phyloP scores from a whole-genome alignment of 495 filamentous ascomycete species.

The Penicillium parvum region DNA sequence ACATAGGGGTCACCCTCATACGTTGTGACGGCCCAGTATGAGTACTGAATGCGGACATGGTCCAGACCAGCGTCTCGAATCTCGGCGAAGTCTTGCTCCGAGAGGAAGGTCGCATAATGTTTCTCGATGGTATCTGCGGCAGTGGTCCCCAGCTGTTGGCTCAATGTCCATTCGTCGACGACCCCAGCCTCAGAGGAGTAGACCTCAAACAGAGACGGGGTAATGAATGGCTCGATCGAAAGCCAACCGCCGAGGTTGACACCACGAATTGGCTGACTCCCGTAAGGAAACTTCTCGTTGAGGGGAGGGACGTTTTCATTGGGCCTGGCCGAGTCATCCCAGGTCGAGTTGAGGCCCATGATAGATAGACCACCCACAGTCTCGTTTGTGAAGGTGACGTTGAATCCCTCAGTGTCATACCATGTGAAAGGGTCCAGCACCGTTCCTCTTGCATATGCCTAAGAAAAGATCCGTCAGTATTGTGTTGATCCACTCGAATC shows the following conservation, averaged over 20 bases:
- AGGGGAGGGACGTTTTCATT: slow-evolving; percentile 79
- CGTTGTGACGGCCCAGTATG: slow-evolving; percentile 89
- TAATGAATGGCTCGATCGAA: slow-evolving; percentile 90
- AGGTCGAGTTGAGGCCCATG: slow-evolving; percentile 84
- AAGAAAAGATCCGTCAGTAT: background rate
- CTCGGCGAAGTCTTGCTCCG: slow-evolving; percentile 73
- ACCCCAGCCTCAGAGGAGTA: slow-evolving; percentile 61
- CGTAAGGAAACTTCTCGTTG: slow-evolving; percentile 66
- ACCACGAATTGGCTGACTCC: slow-evolving; percentile 72
- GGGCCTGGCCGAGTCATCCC: slow-evolving; percentile 76
- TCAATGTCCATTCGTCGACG: slow-evolving; percentile 86
- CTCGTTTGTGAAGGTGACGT: slow-evolving; percentile 84
- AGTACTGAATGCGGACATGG: slow-evolving; percentile 90
- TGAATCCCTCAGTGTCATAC: slow-evolving; percentile 89
- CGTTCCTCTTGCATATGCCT: slow-evolving; percentile 61
- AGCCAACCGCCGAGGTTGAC: slow-evolving; percentile 97
- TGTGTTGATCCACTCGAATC: background rate
- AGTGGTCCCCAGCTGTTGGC: slow-evolving; percentile 57
- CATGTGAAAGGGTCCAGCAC: slow-evolving; percentile 88
- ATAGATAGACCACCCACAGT: slow-evolving; percentile 80
- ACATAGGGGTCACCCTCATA: slow-evolving; percentile 89
- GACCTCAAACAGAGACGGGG: slow-evolving; percentile 75
- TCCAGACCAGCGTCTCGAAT: slow-evolving; percentile 89
- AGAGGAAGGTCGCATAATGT: slow-evolving; percentile 87
- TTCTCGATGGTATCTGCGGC: slow-evolving; percentile 67